These are phyloP conservation scores for Alnus rubra DNA, from an alignment of 306 rosid species.

Conservation along the genomic window DNA sequence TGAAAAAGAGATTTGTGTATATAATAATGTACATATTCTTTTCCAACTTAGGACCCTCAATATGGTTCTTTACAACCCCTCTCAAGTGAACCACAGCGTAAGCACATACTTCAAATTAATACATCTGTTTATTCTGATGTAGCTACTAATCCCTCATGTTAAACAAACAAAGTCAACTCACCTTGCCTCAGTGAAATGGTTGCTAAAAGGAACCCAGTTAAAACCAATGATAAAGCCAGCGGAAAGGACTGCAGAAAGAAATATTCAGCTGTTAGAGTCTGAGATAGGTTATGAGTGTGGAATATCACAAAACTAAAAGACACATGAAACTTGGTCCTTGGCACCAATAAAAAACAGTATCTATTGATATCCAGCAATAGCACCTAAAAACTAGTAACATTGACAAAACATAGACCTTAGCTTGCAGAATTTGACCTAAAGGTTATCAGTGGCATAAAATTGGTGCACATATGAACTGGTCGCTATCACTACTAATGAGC, in stretches of 20 bases:
- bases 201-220: slow-evolving; percentile 77
- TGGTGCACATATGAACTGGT: background rate
- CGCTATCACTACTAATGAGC: background rate
- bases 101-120: background rate
- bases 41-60: background rate
- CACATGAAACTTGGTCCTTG: background rate
- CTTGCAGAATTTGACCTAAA: too few relatives aligned
- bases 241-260: slow-evolving; percentile 77
- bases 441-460: background rate
- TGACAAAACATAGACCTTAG: too few relatives aligned
- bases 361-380: background rate
- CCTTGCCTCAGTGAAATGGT: slow-evolving; percentile 88
- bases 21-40: background rate
- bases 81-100: background rate
- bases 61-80: background rate
- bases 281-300: background rate
- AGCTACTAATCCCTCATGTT: slow-evolving; percentile 1
- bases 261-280: slow-evolving; percentile 14
- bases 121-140: slow-evolving; percentile 4
- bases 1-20: background rate
- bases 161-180: slow-evolving; percentile 37
- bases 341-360: background rate
- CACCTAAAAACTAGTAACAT: background rate
- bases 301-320: background rate
- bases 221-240: slow-evolving; percentile 68